Percentiles rank a stretch among this genome's conserved stretches.
These are phyloP conservation scores for Monosporascus sp. DNA, from an alignment of 2,329 filamentous ascomycete species.

Conservation along the genomic window DNA sequence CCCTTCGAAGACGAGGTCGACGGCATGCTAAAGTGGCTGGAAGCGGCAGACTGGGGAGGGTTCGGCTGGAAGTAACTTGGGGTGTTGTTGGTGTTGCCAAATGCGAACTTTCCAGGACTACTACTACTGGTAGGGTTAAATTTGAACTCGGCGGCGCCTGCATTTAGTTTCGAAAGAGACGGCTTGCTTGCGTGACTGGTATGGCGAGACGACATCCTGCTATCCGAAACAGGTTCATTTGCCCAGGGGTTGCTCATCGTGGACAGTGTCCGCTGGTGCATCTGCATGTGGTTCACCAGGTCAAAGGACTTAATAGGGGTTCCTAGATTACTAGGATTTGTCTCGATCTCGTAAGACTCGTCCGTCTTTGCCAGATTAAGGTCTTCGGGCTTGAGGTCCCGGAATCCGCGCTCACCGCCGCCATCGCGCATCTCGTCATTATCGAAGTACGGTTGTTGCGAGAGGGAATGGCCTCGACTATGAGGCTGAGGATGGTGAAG, in stretches of 20 bases:
- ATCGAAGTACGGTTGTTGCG: conserved; percentile 60
- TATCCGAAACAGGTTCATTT: conserved; percentile 39
- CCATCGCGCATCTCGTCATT: conserved; percentile 42
- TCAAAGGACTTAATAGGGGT: conserved; percentile 54
- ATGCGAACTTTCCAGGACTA: conserved; percentile 46
- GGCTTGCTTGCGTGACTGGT: conserved; percentile 63
- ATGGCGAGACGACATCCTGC: conserved; percentile 32
- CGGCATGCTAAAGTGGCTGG: conserved; percentile 38
- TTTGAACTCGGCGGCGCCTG: conserved; percentile 83
- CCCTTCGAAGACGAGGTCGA: conserved; percentile 28
- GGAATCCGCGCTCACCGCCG: conserved; percentile 31
- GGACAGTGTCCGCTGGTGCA: conserved; percentile 52
- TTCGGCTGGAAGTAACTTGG: conserved; percentile 40
- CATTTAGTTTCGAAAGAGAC: conserved; percentile 77
- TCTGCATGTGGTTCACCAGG: conserved; percentile 40
- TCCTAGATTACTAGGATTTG: conserved; percentile 67
- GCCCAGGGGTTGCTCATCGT: conserved; percentile 60
- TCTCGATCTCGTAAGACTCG: conserved; percentile 63
- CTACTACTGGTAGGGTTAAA: conserved; percentile 58
- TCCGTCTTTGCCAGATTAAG: conserved; percentile 36
- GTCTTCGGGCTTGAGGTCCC: conserved; percentile 34
- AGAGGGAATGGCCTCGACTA: conserved; percentile 66
- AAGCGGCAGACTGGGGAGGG: conserved; percentile 29
- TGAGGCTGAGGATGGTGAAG: conserved; percentile 72
- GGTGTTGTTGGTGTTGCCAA: conserved; percentile 32